Evolutionary conservation across 2,329 filamentous ascomycete genomes (phyloP).

Genomic region (Apiospora sp.): DNA sequence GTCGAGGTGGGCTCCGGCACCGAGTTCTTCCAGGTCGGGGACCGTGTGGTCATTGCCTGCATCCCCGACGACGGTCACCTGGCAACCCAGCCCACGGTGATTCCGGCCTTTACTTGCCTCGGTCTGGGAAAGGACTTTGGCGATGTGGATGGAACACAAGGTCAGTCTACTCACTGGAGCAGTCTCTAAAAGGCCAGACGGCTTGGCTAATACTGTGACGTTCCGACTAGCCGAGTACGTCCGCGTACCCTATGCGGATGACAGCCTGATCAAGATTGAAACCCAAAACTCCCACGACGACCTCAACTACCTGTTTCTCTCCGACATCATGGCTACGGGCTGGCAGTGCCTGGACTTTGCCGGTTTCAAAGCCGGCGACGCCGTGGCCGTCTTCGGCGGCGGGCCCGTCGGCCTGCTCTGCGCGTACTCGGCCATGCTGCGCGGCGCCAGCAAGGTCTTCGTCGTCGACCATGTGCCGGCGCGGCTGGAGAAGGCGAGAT

Average conservation of each 20-base stretch:
- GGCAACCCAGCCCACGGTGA: too few relatives aligned
- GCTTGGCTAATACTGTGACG: too few relatives aligned
- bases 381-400: conserved; percentile 38
- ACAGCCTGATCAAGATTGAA: conserved; percentile 30
- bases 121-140: too few relatives aligned
- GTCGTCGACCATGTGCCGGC: conserved; percentile 70
- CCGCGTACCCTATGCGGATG: conserved; percentile 26
- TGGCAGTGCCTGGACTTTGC: conserved; percentile 47
- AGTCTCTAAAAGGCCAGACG: too few relatives aligned
- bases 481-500: conserved; percentile 64
- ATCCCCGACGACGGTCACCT: too few relatives aligned
- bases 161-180: too few relatives aligned
- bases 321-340: conserved; percentile 49
- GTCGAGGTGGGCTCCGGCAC: too few relatives aligned
- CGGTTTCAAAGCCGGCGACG: conserved; percentile 47
- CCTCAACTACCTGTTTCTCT: conserved; percentile 38
- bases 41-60: too few relatives aligned
- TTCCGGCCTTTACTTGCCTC: too few relatives aligned
- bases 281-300: conserved; percentile 29
- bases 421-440: conserved; percentile 53
- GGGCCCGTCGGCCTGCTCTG: conserved; percentile 50
- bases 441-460: conserved; percentile 67
- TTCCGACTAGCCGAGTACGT: conserved; percentile 2
- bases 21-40: too few relatives aligned
- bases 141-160: too few relatives aligned